Conservation (phyloP, 345 rosid species). For the Eucalyptus sp. region DNA sequence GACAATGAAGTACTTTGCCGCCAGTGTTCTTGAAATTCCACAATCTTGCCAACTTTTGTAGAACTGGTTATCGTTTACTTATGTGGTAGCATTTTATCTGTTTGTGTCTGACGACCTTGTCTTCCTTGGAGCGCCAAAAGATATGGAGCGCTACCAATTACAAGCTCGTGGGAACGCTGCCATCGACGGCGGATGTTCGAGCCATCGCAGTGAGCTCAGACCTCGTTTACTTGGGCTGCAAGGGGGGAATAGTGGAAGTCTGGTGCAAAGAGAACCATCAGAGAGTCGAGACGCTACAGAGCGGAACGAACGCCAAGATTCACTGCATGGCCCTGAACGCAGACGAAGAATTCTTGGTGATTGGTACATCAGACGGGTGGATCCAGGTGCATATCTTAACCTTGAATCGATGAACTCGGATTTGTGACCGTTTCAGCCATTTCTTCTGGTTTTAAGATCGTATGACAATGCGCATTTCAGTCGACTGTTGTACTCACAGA, state of each 20-base stretch:
- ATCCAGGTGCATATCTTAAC: constrained; percentile 30
- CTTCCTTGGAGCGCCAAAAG: constrained; percentile 9
- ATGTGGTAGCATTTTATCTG: background rate
- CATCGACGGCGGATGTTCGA: constrained; percentile 30
- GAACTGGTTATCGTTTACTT: background rate
- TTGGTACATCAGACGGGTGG: constrained; percentile 54
- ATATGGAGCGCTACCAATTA: constrained; percentile 42
- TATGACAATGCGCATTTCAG: background rate
- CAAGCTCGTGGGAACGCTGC: constrained; percentile 27
- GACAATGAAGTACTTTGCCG: background rate
- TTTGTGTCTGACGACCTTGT: background rate
- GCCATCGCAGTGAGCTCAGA: constrained; percentile 42
- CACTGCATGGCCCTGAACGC: constrained; percentile 38
- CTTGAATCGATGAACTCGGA: background rate
- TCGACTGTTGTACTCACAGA: background rate
- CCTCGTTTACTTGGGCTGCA: constrained; percentile 52
- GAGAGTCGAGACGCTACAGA: constrained; percentile 32
- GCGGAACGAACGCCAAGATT: constrained; percentile 24
- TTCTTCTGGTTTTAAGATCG: background rate
- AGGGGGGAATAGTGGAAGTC: constrained; percentile 44
- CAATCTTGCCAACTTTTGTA: background rate
- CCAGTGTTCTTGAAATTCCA: background rate
- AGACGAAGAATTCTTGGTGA: constrained; percentile 36
- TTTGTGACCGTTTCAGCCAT: background rate
- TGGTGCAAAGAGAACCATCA: constrained; percentile 52